Conservation (phyloP, 2,329 filamentous ascomycete species). For the Sporothrix phasma region DNA sequence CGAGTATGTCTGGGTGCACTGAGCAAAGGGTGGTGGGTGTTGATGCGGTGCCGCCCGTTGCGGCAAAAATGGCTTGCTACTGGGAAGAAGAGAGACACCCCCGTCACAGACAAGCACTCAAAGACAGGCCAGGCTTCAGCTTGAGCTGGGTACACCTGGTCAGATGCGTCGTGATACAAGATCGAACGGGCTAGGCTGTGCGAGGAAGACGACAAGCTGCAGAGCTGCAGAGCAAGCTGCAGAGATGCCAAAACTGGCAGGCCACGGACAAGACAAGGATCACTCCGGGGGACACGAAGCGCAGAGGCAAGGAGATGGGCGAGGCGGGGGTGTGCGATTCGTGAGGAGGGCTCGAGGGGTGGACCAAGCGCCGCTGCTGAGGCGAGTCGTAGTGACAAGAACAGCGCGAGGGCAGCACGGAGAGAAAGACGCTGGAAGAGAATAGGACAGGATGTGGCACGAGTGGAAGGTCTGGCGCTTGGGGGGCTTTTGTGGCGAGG, state of each 20-base stretch:
- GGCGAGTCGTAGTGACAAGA: conserved; percentile 8
- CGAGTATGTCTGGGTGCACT: not conserved
- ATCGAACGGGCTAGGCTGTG: not conserved
- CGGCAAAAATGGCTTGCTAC: too few species aligned
- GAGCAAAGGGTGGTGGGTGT: conserved; percentile 17
- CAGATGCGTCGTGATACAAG: too few species aligned
- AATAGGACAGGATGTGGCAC: not conserved
- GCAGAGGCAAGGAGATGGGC: not conserved
- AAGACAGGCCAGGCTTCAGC: not conserved
- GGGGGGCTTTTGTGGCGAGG: not conserved
- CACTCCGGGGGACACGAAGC: not conserved
- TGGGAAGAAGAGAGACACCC: conserved; percentile 16
- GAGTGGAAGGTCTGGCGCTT: not conserved
- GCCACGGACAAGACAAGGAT: not conserved
- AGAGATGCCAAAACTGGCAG: not conserved
- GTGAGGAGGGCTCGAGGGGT: conserved; percentile 10
- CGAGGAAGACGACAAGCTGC: not conserved
- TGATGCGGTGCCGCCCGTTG: conserved; percentile 25
- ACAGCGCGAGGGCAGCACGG: conserved; percentile 7
- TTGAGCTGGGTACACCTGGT: too few species aligned
- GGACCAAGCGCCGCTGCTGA: conserved; percentile 14
- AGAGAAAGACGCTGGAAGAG: not conserved
- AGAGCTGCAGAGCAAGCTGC: not conserved
- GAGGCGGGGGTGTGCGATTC: conserved; percentile 12
- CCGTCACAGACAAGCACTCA: not conserved